Base-by-base conservation (phyloP, 371 early-diverging fungal species). In the Mucor circinelloides region DNA sequence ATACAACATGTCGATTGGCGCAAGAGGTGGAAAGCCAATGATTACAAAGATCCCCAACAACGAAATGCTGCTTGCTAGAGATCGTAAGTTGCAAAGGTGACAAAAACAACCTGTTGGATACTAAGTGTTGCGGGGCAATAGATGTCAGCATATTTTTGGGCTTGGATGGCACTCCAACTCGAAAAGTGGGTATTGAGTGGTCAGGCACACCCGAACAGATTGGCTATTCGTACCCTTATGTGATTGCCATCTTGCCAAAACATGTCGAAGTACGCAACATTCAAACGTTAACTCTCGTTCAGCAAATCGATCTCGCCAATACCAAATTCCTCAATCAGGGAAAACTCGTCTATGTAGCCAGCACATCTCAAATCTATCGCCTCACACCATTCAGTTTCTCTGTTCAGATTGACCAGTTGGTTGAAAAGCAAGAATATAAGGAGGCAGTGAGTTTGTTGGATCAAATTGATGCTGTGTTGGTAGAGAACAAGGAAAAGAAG, bases 401-500 rank as follows among this genome's bases (percentile, higher is more conserved):
- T 17, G 90, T 93, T 32, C 97, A 97, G 86, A 81, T 89, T 50
- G 90, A 95, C 59, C 92, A 94, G 60, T 77, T 96, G 56, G 89
- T 97, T 1, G 83, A 85, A 17, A 82, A 86, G 48, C 86, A 85
- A 65, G 88, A 93, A 64, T 96, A 90, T 63, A 87, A 89, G 40
- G 96, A 96, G 68, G 98, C 96, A 0, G 89, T 94, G 31, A 90
- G 90, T 71, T 85, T 96, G 23, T 89, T 96, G 34, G 90, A 92
- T 52, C 95, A 94, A 71, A 90, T 95, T 28, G 96, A 95, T 62
- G 91, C 91, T 30, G 91, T 94, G 17, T 78, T 91, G 0, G 86
- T 91, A 60, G 90, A 93, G 17, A 93, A 95, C 62, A 94, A 92
- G 79, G 83, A 81, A 57, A 85, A 80, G 56, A 86, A 85, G 23